Base-by-base conservation (phyloP, 2,329 filamentous ascomycete genomes). In the Diaporthe helianthi region DNA sequence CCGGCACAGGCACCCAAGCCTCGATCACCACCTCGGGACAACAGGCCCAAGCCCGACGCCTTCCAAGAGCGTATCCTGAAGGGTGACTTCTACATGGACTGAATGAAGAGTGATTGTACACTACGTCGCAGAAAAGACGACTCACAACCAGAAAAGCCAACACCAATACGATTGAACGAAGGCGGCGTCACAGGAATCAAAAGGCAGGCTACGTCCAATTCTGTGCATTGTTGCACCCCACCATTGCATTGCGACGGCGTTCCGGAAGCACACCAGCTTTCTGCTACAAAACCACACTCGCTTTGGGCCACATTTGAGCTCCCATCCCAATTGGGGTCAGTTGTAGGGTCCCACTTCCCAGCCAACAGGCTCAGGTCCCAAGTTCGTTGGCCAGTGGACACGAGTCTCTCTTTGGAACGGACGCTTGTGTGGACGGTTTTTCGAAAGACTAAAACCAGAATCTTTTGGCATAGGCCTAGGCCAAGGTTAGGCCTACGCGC, bases 31-130 rank as follows among this genome's bases (percentile, higher is more conserved):
- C 71, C 64, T 1, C 65, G 68, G 61, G 76, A 79, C 63, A 80
- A 84, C 75, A 83, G 85, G 46, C 85, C 85, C 73, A 97, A 95
- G 84, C 94, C 95, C 36, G 96, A 99, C 82, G 92, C 92, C 72
- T 96, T 98, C 83, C 94, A 98, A 81, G 96, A 99, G 86, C 90
- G 97, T 74, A 98, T 99, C 76, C 86, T 99, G 74, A 96, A 97
- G 83, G 96, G 95, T 54, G 96, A 99, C 77, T 98, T 99, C 76
- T 96, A 96, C 83, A 98, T 98, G 94, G 94, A 98, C 78, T 97
- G 85, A 85, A 52, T n/a, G 29, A 4, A 49, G 5, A 49, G 58
- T 44, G 58, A 12, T 61, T 47, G 29, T 49, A 29, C n/a, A 26
- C 13, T 60, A 15, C 13, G 9, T 53, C 33, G 33, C 22, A 33